These are phyloP conservation scores for Neurospora sp. DNA, from an alignment of 495 filamentous ascomycete species.

Conservation along the genomic window DNA sequence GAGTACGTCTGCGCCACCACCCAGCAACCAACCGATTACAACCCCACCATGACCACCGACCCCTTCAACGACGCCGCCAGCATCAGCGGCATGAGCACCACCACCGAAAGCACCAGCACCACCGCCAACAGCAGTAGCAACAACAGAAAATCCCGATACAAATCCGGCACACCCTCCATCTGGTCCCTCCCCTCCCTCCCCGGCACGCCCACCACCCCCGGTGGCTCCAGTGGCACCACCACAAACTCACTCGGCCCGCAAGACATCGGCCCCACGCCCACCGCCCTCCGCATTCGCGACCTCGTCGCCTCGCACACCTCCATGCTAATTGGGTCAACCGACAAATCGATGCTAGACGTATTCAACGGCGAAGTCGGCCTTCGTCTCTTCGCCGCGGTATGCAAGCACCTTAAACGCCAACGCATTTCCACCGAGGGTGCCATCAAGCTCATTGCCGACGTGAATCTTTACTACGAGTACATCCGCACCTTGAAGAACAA, in stretches of 20 bases:
- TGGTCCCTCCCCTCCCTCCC: not conserved
- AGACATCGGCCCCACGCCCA: constrained; percentile 74
- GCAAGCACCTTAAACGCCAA: constrained; percentile 96
- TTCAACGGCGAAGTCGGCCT: constrained; percentile 98
- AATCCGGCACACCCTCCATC: not conserved
- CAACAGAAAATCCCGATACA: constrained; percentile 5
- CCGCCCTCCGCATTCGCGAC: constrained; percentile 69
- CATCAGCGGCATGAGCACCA: not conserved
- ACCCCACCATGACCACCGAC: constrained; percentile 46
- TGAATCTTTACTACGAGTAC: constrained; percentile 87
- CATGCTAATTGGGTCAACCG: constrained; percentile 85
- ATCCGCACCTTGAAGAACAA: constrained; percentile 70
- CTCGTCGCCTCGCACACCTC: constrained; percentile 78
- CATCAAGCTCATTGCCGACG: constrained; percentile 88
- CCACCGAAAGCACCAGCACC: not conserved
- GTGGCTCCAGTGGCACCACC: not conserved
- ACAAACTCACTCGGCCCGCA: not conserved
- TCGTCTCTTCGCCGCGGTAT: constrained; percentile 77
- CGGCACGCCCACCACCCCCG: not conserved
- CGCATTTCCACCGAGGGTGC: constrained; percentile 83
- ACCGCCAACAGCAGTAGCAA: not conserved
- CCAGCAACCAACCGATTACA: constrained; percentile 82
- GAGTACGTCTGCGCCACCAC: constrained; percentile 89
- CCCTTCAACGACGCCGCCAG: constrained; percentile 21
- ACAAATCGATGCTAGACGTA: constrained; percentile 95